These are phyloP conservation scores for Somion occarium DNA, from an alignment of 1,284 basidiomycete species.

Conservation along the genomic window DNA sequence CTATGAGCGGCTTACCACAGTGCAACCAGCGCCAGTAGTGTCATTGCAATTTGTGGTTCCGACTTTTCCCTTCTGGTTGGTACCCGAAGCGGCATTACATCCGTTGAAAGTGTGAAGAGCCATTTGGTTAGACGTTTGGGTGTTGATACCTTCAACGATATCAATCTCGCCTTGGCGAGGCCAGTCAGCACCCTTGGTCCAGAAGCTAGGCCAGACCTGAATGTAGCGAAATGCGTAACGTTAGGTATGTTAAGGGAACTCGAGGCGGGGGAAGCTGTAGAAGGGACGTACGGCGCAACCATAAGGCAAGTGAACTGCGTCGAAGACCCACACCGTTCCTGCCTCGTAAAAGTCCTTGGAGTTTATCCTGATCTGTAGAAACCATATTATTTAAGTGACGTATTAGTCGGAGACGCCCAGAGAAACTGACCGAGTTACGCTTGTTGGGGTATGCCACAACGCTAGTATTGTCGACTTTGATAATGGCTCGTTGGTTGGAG, in stretches of 20 bases:
- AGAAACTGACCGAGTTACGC: slow-evolving; percentile 55
- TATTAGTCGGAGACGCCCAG: not conserved
- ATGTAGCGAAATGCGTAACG: not conserved
- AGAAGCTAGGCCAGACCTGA: slow-evolving; percentile 29
- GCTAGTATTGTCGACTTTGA: slow-evolving; percentile 69
- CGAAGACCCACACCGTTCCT: slow-evolving; percentile 17
- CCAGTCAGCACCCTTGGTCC: slow-evolving; percentile 45
- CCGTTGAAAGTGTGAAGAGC: slow-evolving; percentile 39
- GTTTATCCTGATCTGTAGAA: slow-evolving; percentile 12
- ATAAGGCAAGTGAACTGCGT: slow-evolving; percentile 16
- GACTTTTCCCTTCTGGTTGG: slow-evolving; percentile 30
- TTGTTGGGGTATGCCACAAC: slow-evolving; percentile 56
- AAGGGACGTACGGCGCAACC: slow-evolving; percentile 17
- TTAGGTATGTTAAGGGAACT: not conserved
- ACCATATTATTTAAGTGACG: not conserved
- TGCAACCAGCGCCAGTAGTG: slow-evolving; percentile 42
- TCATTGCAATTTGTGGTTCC: slow-evolving; percentile 30
- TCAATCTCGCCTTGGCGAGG: slow-evolving; percentile 48
- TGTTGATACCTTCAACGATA: slow-evolving; percentile 38
- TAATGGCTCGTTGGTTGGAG: slow-evolving; percentile 53
- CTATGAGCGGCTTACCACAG: slow-evolving; percentile 27
- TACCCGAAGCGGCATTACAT: slow-evolving; percentile 22
- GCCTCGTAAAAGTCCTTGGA: slow-evolving; percentile 13
- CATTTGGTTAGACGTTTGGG: slow-evolving; percentile 36
- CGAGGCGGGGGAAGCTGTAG: not conserved